Conservation (phyloP, 2,329 filamentous ascomycete genomes). For the Ceratocystiopsis brevicomis region DNA sequence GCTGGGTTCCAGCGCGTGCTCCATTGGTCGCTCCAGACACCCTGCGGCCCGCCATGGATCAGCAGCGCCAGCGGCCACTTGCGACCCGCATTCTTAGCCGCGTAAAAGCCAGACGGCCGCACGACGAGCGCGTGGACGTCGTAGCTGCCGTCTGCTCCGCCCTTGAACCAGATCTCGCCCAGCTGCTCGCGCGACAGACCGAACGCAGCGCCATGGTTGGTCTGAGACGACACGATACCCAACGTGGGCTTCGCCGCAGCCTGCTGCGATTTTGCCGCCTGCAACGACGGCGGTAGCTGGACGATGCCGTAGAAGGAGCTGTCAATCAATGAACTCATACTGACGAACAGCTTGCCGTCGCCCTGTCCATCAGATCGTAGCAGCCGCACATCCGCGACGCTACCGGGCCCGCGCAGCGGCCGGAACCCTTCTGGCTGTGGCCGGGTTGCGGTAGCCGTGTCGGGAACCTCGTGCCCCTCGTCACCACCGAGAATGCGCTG, state of each 20-base stretch:
- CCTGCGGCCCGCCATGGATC: constrained; percentile 70
- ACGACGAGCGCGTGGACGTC: constrained; percentile 53
- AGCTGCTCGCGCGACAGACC: constrained; percentile 45
- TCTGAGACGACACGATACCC: constrained; percentile 39
- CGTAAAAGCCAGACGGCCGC: constrained; percentile 47
- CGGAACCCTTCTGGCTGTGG: neutral
- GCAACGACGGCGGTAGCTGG: constrained; percentile 17
- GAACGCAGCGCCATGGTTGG: constrained; percentile 45
- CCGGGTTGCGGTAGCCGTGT: neutral
- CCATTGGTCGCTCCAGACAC: constrained; percentile 59
- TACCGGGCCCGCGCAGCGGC: constrained; percentile 22
- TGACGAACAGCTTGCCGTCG: constrained; percentile 37
- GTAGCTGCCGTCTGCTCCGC: constrained; percentile 39
- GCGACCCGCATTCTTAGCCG: constrained; percentile 24
- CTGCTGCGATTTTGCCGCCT: no score
- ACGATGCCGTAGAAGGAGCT: constrained; percentile 50
- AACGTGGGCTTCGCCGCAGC: neutral
- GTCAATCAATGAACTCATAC: constrained; percentile 50
- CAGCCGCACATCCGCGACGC: constrained; percentile 35
- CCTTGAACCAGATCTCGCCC: constrained; percentile 50
- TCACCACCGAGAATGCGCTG: constrained; percentile 22
- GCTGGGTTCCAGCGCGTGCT: constrained; percentile 73
- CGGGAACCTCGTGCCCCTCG: constrained; percentile 12
- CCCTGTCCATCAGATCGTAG: constrained; percentile 18
- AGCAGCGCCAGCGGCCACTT: constrained; percentile 65